Base-by-base conservation (phyloP, 208 protist species). In the Trypanosoma platydactyli region DNA sequence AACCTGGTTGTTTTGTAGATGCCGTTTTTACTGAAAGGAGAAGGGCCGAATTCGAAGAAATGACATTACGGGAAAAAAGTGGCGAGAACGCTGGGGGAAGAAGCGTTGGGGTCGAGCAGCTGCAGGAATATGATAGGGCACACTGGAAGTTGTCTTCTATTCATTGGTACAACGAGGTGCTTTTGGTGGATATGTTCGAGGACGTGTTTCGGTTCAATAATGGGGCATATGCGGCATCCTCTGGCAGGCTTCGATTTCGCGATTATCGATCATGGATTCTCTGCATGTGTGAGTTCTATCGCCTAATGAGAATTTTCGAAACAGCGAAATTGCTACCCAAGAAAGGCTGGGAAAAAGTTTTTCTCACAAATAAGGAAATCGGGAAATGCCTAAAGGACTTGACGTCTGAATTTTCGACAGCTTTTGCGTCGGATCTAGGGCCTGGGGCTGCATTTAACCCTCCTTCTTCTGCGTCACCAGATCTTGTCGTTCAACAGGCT, bases 181-280 rank as follows among this genome's bases (percentile, higher is more conserved):
- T 67, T 38, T 9, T 67, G 0, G 50, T 25, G 29, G 40, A 67
- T 15, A 38, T 29, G 7, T 29, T 55, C 20, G 62, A 67, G 25
- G 62, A 67, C 22, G 33, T 67, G n/a, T 27, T 9, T 25, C 41
- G 35, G 22, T 15, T 46, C 22, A 12, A 20, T 16, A 67, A 56
- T 40, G 29, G 6, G 9, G 16, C 46, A 1, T 27, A 0, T 24
- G 24, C 41, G n/a, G 13, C 44, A 30, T 38, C 24, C 29, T 20
- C 49, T 15, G 42, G 51, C 9, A 56, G 5, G 9, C 44, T 76
- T 15, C 52, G 44, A 33, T 18, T 73, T n/a, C 81, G 83, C 55
- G 77, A 86, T 29, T 83, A 76, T 40, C 70, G 77, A 46, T 52
- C 78, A 22, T 89, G 83, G 83, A 72, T 86, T 66, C 30, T 86